Evolutionary conservation across 2,329 filamentous ascomycete species (phyloP), one percentile per base, ranked within the genome.

Genomic region (Xylariaceae sp.): DNA sequence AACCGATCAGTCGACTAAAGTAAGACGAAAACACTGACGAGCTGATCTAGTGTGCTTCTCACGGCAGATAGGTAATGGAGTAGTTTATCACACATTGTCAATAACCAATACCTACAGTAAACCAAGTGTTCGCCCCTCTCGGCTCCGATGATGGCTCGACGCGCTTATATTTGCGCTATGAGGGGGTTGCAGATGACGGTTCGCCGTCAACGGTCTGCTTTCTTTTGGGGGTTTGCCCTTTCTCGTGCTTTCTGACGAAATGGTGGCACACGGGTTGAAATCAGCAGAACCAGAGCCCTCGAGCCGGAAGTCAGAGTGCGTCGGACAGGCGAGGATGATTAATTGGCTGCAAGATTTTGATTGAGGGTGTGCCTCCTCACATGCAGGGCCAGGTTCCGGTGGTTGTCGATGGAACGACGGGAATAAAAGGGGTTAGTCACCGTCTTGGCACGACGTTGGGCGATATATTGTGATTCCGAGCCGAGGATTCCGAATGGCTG

Each of bases 291-390:
- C 35, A 13, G 37, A 51, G 37, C 18, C n/a, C n/a, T 5, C 42
- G 42, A 45, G 55, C 57, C 57, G 58, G 58, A 60, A 39, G 55
- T 15, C 52, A 57, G 6, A 53, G 17, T 34, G 53, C 58, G 44
- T 47, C 35, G 49, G 44, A 54, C 45, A 55, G 34, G 49, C 54
- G 51, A 57, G 62, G 53, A 44, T 18, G 44, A 49, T 51, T 57
- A 48, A 62, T 62, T 62, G 62, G 62, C 59, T 59, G 53, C 49
- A 51, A 49, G 55, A 11, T 23, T 64, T 62, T 62, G 57, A 64
- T 62, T 30, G 59, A 64, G 59, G 37, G 55, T 64, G 62, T 63
- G 44, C 56, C 59, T 63, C 55, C 23, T 30, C 23, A 30, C 59
- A 61, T 64, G 57, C 62, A 64, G 56, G 59, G 56, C 56, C 57